Percentiles rank a stretch among this genome's conserved stretches.
These are phyloP conservation scores for Amphichorda felina DNA, from an alignment of 2,329 filamentous ascomycete species.

Conservation along the genomic window DNA sequence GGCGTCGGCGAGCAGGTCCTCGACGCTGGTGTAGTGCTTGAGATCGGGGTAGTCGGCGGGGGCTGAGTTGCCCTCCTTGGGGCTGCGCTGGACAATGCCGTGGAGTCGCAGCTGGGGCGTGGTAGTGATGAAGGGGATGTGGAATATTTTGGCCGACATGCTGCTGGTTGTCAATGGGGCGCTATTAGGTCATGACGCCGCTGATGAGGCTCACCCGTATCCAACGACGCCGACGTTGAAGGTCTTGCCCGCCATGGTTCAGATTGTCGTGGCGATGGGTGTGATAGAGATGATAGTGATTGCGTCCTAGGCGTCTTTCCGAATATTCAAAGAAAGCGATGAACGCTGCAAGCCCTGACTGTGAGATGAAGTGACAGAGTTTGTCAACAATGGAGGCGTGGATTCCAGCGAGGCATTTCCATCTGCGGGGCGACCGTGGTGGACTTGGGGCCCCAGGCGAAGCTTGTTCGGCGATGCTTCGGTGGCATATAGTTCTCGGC, in stretches of 20 bases:
- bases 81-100: conserved; percentile 64
- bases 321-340: too few relatives aligned
- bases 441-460: too few relatives aligned
- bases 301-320: too few relatives aligned
- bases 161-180: conserved; percentile 18
- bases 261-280: background rate
- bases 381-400: too few relatives aligned
- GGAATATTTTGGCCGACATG: conserved; percentile 65
- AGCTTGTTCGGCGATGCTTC: too few relatives aligned
- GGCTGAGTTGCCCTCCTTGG: conserved; percentile 52
- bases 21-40: conserved; percentile 51
- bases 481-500: too few relatives aligned
- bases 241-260: conserved; percentile 20
- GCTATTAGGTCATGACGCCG: background rate
- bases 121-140: conserved; percentile 64
- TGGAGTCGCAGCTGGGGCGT: conserved; percentile 56
- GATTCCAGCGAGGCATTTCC: too few relatives aligned
- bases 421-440: too few relatives aligned
- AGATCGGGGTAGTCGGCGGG: conserved; percentile 53
- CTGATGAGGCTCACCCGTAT: conserved; percentile 29
- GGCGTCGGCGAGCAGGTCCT: conserved; percentile 52
- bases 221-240: conserved; percentile 40
- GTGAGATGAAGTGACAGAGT: too few relatives aligned
- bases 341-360: too few relatives aligned
- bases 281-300: background rate